Percentiles rank a stretch among this genome's conserved stretches.
Conservation (phyloP, 495 filamentous ascomycete species). For the Neurospora sp. region DNA sequence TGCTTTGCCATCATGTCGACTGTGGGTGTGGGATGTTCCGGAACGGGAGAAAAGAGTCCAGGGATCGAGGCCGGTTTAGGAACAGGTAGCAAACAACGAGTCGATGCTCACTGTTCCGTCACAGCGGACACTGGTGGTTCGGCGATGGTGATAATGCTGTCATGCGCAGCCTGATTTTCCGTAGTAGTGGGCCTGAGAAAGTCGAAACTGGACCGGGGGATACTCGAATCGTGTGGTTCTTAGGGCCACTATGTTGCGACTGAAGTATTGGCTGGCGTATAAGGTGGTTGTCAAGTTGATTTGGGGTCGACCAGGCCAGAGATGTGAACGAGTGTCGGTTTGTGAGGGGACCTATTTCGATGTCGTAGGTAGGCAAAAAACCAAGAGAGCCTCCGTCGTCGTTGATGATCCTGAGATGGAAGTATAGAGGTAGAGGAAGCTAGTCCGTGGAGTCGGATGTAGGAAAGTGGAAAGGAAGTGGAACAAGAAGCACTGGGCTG, state of each 20-base stretch:
- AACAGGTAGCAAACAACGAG: background rate
- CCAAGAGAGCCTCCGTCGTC: background rate
- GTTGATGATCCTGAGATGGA: background rate
- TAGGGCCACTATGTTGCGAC: background rate
- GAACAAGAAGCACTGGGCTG: background rate
- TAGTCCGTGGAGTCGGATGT: background rate
- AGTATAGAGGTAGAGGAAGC: background rate
- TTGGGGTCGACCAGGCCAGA: background rate
- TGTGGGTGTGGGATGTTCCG: background rate
- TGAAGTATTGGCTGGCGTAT: background rate
- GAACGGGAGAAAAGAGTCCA: background rate
- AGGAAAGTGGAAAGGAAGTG: background rate
- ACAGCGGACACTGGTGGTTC: background rate
- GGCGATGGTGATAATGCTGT: background rate
- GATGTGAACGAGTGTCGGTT: background rate
- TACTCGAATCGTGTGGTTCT: background rate
- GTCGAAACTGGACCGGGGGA: background rate
- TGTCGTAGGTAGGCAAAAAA: background rate
- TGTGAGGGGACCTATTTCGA: background rate
- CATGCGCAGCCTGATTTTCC: background rate
- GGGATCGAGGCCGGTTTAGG: background rate
- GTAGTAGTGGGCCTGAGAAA: background rate
- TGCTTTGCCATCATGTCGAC: slow-evolving; percentile 34
- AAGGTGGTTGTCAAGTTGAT: background rate
- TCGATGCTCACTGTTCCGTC: background rate